Evolutionary conservation across 495 filamentous ascomycete species (phyloP).

Genomic region (Xeromyces bisporus): DNA sequence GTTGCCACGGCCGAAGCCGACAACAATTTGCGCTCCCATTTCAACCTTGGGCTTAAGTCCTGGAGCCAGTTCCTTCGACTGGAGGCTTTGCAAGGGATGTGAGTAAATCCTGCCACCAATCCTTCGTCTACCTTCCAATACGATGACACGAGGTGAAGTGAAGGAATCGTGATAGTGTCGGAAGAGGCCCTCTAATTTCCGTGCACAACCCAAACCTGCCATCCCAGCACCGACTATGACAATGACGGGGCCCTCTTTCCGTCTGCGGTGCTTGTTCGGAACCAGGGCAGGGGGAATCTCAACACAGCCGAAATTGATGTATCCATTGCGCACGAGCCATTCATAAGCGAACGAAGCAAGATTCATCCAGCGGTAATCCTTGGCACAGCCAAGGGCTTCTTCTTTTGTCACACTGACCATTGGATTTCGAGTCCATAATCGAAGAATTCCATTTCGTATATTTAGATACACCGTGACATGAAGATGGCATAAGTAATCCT

Average conservation of each 20-base stretch:
- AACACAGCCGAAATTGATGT: constrained; percentile 93
- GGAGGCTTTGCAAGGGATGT: constrained; percentile 53
- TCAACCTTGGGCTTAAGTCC: constrained; percentile 64
- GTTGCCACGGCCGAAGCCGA: constrained; percentile 90
- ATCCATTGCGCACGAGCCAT: constrained; percentile 78
- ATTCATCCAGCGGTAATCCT: constrained; percentile 78
- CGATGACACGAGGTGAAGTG: constrained; percentile 51
- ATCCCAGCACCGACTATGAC: constrained; percentile 90
- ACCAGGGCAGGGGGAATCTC: constrained; percentile 35
- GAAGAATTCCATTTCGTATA: constrained; percentile 86
- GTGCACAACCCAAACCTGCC: constrained; percentile 77
- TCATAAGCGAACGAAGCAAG: constrained; percentile 79
- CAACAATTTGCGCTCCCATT: constrained; percentile 94
- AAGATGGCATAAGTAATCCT: constrained; percentile 62
- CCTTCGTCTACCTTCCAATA: constrained; percentile 74
- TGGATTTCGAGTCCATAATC: constrained; percentile 82
- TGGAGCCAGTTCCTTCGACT: constrained; percentile 25
- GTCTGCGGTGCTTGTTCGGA: constrained; percentile 26
- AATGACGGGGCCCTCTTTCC: constrained; percentile 42
- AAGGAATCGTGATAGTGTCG: constrained; percentile 54
- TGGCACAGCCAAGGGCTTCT: constrained; percentile 84
- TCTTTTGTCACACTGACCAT: constrained; percentile 71
- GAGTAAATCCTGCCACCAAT: constrained; percentile 95
- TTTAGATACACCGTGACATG: constrained; percentile 96
- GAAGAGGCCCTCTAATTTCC: constrained; percentile 76